Conservation (phyloP, 2,329 filamentous ascomycete genomes). For the Plenodomus lindquistii region DNA sequence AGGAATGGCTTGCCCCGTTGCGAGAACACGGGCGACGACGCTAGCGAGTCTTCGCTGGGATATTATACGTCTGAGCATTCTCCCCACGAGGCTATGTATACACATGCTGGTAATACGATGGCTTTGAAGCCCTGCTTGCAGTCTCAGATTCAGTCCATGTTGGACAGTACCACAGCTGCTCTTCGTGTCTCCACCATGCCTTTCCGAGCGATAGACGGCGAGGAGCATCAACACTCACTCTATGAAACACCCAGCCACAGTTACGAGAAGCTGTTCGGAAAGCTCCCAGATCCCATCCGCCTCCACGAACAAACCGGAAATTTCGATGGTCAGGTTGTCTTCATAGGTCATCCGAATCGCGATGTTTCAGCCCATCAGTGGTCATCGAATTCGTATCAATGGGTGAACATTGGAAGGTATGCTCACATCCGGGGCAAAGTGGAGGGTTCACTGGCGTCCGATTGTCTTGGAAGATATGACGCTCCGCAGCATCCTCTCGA, state of each 20-base stretch:
- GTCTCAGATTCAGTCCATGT: neutral
- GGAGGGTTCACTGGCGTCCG: constrained; percentile 50
- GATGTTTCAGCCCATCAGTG: constrained; percentile 55
- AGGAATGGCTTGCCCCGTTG: constrained; percentile 19
- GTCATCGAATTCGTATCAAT: constrained; percentile 45
- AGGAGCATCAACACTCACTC: constrained; percentile 26
- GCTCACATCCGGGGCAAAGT: constrained; percentile 47
- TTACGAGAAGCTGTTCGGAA: constrained; percentile 45
- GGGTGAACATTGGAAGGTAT: constrained; percentile 52
- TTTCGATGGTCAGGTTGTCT: constrained; percentile 49
- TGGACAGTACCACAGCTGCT: neutral
- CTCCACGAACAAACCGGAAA: constrained; percentile 36
- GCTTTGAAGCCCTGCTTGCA: neutral
- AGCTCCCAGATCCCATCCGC: constrained; percentile 48
- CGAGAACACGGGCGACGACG: constrained; percentile 3
- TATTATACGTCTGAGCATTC: neutral
- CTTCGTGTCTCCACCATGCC: neutral
- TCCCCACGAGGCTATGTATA: neutral
- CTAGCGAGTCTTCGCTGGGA: constrained; percentile 1
- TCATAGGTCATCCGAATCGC: constrained; percentile 53
- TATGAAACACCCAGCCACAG: neutral
- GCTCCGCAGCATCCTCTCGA: constrained; percentile 43
- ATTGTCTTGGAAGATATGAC: constrained; percentile 44
- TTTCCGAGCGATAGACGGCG: neutral
- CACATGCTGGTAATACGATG: neutral